A percentile compares a stretch with the other conserved stretches of the same genome.
phyloP scores from a whole-genome alignment of 768 basidiomycete species.

The Cubamyces lactineus region DNA sequence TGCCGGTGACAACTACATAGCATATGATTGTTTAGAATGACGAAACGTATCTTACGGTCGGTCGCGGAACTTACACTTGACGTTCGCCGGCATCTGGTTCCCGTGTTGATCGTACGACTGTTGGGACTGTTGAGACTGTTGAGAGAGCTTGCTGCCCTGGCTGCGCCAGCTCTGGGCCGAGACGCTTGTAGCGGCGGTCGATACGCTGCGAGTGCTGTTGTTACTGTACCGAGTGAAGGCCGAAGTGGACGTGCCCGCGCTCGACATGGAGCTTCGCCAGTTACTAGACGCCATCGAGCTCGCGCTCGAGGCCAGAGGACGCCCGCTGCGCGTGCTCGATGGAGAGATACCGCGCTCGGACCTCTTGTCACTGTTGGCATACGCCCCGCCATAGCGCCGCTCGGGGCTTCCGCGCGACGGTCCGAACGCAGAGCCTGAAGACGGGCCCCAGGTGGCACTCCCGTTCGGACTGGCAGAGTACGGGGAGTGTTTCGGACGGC shows the following conservation, averaged over 20 bases:
- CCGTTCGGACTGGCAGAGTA: constrained; percentile 18
- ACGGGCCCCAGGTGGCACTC: constrained; percentile 27
- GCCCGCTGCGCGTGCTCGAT: constrained; percentile 58
- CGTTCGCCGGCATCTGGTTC: constrained; percentile 49
- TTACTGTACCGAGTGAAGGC: constrained; percentile 84
- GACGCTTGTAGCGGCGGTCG: constrained; percentile 80
- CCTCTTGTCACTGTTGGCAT: constrained; percentile 18
- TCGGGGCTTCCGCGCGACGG: constrained; percentile 23
- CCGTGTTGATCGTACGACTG: constrained; percentile 14
- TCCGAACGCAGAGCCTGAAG: constrained; percentile 21
- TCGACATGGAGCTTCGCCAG: constrained; percentile 80
- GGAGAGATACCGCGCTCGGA: constrained; percentile 47
- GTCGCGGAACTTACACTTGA: constrained; percentile 69
- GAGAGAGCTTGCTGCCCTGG: constrained; percentile 32
- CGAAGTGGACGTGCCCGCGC: constrained; percentile 53
- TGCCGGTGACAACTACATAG: constrained; percentile 67
- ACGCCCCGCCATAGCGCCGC: constrained; percentile 19
- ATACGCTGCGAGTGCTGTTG: constrained; percentile 65
- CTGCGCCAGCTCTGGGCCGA: constrained; percentile 75
- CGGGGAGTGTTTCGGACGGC: constrained; percentile 21
- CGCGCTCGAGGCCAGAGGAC: constrained; percentile 57
- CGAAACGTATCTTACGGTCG: constrained; percentile 8
- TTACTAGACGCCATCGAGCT: constrained; percentile 68
- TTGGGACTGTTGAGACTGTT: background rate
- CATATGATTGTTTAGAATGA: constrained; percentile 9